These are phyloP conservation scores for Tubosaeta sp. DNA, from an alignment of 768 basidiomycete genomes.

Conservation along the genomic window DNA sequence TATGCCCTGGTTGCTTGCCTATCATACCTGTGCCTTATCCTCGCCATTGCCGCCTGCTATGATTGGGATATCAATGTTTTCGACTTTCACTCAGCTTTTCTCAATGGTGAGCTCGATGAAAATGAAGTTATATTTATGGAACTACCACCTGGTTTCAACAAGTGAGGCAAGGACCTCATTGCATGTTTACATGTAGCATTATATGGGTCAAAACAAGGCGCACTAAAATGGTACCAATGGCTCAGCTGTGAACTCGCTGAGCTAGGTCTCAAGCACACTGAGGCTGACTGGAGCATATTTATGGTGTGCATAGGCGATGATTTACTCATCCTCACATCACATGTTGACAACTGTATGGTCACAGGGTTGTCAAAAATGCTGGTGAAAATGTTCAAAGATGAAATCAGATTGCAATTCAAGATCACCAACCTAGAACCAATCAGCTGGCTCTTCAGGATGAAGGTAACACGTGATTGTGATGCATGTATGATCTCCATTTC, in stretches of 20 bases:
- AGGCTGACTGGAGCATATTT: conserved; percentile 8
- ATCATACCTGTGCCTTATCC: conserved; percentile 12
- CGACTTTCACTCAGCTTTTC: conserved; percentile 7
- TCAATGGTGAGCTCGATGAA: conserved; percentile 6
- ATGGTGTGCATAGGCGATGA: background rate
- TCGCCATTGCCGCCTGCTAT: background rate
- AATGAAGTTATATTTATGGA: conserved; percentile 11
- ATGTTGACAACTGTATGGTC: conserved; percentile 6
- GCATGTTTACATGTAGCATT: conserved; percentile 1
- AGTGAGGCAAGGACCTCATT: conserved; percentile 3
- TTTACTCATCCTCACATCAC: background rate
- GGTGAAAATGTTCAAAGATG: background rate
- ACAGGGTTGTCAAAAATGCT: background rate
- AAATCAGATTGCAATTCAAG: background rate
- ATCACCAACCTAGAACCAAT: conserved; percentile 3
- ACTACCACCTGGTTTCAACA: background rate
- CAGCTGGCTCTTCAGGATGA: conserved; percentile 10
- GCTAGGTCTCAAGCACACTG: background rate
- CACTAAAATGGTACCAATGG: conserved; percentile 6
- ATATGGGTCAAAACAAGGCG: conserved; percentile 8
- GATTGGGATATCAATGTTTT: conserved; percentile 12
- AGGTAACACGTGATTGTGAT: background rate
- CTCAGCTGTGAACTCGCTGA: background rate
- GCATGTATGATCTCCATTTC: background rate
- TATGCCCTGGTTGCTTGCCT: background rate